Conservation (phyloP, 768 basidiomycete species). For the Lentinula sp. region DNA sequence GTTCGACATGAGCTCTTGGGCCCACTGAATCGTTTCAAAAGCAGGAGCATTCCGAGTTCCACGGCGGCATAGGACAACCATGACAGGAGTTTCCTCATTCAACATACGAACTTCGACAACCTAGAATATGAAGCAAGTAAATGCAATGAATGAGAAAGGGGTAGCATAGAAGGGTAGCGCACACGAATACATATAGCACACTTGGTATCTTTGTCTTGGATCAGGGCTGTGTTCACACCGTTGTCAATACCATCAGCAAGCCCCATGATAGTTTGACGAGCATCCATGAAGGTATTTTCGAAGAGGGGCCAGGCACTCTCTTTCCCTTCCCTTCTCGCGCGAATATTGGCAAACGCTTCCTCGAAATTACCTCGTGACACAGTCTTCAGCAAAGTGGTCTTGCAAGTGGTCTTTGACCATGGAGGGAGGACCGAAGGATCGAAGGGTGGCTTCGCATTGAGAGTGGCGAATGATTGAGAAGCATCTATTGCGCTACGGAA, state of each 20-base stretch:
- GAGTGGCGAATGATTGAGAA: neutral
- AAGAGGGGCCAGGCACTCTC: constrained; percentile 1
- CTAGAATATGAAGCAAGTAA: neutral
- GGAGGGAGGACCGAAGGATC: neutral
- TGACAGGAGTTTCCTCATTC: constrained; percentile 5
- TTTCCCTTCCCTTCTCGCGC: neutral
- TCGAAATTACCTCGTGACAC: neutral
- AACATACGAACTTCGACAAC: constrained; percentile 2
- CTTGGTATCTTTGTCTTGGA: constrained; percentile 4
- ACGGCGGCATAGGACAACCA: constrained; percentile 5
- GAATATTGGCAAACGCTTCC: neutral
- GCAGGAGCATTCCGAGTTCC: neutral
- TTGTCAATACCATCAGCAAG: constrained; percentile 1
- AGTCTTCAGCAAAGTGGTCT: neutral
- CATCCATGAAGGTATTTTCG: constrained; percentile 8
- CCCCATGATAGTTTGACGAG: constrained; percentile 7
- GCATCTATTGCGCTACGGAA: constrained; percentile 1
- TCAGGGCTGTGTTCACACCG: neutral
- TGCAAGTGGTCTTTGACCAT: neutral
- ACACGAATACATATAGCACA: constrained; percentile 7
- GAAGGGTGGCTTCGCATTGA: neutral
- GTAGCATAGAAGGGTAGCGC: neutral
- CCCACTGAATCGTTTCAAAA: neutral
- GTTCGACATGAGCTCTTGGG: neutral
- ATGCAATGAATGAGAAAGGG: neutral